Base-by-base conservation (phyloP, 768 basidiomycete genomes). In the Pleurotus sapidus region DNA sequence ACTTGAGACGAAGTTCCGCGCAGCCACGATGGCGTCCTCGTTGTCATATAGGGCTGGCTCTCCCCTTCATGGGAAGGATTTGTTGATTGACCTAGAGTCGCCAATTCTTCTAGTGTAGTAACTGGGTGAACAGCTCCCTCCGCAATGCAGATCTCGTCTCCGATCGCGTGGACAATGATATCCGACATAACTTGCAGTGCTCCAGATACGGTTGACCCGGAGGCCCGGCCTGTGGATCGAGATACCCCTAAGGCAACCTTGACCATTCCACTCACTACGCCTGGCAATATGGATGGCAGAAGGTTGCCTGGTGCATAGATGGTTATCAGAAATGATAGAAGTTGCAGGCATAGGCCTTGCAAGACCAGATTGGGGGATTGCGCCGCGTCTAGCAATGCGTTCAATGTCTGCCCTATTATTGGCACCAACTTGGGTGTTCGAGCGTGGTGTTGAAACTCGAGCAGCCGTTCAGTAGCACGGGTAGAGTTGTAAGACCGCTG, bases 1-100 rank as follows among this genome's bases (percentile, higher is more conserved):
- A 98, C 73, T 64, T 97, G 94, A 4, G 91, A 81, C 2, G 90
- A 77, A 1, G 93, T 94, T 37, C 83, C 93, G 18, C 79, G 80
- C 45, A 97, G 78, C 91, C 95, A 98, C 0, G 86, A 76, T 11
- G 83, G 67, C 0, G 90, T 88, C 3, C 93, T 82, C 3, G 70
- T 63, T n/a, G 84, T 84, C 17, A 75, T 65, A 62, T 75, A 83
- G 18, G 49, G 30, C 24, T 38, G n/a, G 15, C 34, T 37, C 17
- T 55, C 11, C 20, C 27, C 49, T 43, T 39, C 23, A 18, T 59
- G 47, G 45, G 64, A 38, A 18, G 51, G 61, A 59, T 63, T 58
- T 49, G 68, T 55, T 37, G 57, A 42, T 6, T 67, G 64, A 23
- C 57, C 55, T 59, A 77, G 60, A 38, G 75, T 72, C 0, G 73